These are phyloP conservation scores for Globisporangium uncinulatum DNA, from an alignment of 352 stramenopile genomes.

Conservation along the genomic window DNA sequence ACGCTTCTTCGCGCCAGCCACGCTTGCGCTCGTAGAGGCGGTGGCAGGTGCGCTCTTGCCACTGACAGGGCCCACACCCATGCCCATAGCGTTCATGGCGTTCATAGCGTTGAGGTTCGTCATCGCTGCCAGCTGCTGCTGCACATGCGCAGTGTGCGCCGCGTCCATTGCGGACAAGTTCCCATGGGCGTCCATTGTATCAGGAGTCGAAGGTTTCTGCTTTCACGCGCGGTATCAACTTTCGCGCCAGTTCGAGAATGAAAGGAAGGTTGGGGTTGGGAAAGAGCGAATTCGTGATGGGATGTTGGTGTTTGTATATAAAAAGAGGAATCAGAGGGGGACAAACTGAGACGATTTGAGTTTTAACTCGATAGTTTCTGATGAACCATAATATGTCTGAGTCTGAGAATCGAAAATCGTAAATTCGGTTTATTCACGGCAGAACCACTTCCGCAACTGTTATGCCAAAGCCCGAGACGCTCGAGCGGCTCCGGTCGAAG, in stretches of 20 bases:
- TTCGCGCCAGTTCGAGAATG: not conserved
- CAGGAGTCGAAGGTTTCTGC: slow-evolving; percentile 82
- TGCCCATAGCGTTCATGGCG: slow-evolving; percentile 10
- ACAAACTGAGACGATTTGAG: too few relatives aligned
- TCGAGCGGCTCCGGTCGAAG: slow-evolving; percentile 15
- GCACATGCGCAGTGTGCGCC: slow-evolving; percentile 1
- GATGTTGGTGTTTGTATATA: not conserved
- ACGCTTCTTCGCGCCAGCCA: slow-evolving; percentile 21
- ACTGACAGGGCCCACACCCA: slow-evolving; percentile 1
- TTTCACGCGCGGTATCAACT: slow-evolving; percentile 11
- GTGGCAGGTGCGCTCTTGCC: not conserved
- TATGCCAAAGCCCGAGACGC: slow-evolving; percentile 16
- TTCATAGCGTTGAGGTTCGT: slow-evolving; percentile 17
- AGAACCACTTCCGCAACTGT: not conserved
- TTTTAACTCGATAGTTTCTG: too few relatives aligned
- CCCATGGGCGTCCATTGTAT: slow-evolving; percentile 34
- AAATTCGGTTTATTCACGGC: too few relatives aligned
- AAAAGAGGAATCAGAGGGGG: too few relatives aligned
- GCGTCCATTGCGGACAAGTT: not conserved
- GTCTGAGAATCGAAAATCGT: too few relatives aligned
- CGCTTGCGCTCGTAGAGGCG: not conserved
- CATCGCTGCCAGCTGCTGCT: slow-evolving; percentile 15
- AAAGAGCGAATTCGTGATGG: not conserved
- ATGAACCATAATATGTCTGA: too few relatives aligned
- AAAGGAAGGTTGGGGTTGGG: not conserved